phyloP scores from a whole-genome alignment of 2,329 filamentous ascomycete species.

The Chaetomium sp. region DNA sequence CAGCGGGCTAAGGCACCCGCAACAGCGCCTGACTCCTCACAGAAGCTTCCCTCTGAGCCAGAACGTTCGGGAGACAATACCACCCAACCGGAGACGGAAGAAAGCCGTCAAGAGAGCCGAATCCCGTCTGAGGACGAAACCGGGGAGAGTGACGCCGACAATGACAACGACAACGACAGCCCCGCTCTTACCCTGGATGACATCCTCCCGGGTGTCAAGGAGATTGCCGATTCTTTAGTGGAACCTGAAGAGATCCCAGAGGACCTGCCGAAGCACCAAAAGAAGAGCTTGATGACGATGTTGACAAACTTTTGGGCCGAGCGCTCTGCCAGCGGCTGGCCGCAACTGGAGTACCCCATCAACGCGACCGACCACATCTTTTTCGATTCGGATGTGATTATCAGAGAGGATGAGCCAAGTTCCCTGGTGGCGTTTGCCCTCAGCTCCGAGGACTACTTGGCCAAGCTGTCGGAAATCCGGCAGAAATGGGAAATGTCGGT shows the following conservation, averaged over 20 bases:
- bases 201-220: slow-evolving; percentile 55
- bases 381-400: slow-evolving; percentile 92
- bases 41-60: slow-evolving; percentile 26
- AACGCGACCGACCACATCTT: slow-evolving; percentile 88
- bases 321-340: slow-evolving; percentile 91
- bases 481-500: slow-evolving; percentile 40
- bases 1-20: slow-evolving; percentile 11
- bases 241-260: slow-evolving; percentile 54
- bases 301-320: slow-evolving; percentile 98
- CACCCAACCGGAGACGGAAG: slow-evolving; percentile 37
- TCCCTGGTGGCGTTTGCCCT: slow-evolving; percentile 92
- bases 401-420: slow-evolving; percentile 93
- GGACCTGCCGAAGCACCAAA: slow-evolving; percentile 86
- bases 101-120: slow-evolving; percentile 44
- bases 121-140: slow-evolving; percentile 65
- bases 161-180: slow-evolving; percentile 66
- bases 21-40: slow-evolving; percentile 9
- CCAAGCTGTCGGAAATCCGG: slow-evolving; percentile 66
- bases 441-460: slow-evolving; percentile 78
- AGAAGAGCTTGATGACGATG: slow-evolving; percentile 89
- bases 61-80: slow-evolving; percentile 32
- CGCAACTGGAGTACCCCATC: slow-evolving; percentile 84
- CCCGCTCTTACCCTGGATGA: slow-evolving; percentile 61
- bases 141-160: slow-evolving; percentile 64
- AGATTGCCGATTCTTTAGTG: slow-evolving; percentile 57